Conservation (phyloP, 768 basidiomycete genomes). For the Saitozyma podzolica region DNA sequence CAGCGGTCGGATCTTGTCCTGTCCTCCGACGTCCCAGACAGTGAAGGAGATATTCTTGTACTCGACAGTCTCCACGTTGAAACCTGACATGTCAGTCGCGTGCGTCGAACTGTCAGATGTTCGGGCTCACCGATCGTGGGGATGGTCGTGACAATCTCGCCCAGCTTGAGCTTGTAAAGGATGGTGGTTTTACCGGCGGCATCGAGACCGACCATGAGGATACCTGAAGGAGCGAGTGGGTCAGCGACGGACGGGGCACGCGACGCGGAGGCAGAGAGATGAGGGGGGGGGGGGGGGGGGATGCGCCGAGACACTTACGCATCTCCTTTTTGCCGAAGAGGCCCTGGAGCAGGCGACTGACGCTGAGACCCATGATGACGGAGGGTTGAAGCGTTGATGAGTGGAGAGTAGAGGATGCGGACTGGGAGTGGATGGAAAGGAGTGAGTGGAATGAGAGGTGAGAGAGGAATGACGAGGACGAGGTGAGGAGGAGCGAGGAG, state of each 20-base stretch:
- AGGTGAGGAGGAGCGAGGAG: too few relatives aligned
- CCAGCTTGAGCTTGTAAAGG: slow-evolving; percentile 98
- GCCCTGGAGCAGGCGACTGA: slow-evolving; percentile 65
- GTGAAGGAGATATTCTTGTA: slow-evolving; percentile 99
- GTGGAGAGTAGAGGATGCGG: too few relatives aligned
- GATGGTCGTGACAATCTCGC: slow-evolving; percentile 99
- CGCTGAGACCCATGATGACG: slow-evolving; percentile 55
- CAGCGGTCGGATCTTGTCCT: slow-evolving; percentile 99
- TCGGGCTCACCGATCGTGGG: slow-evolving; percentile 88
- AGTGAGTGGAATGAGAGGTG: too few relatives aligned
- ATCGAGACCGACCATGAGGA: slow-evolving; percentile 99
- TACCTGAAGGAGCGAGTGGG: slow-evolving; percentile 61
- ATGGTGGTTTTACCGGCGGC: slow-evolving; percentile 97
- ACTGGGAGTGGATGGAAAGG: too few relatives aligned
- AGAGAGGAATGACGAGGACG: too few relatives aligned
- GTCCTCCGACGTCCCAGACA: slow-evolving; percentile 99
- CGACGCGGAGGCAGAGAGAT: not conserved
- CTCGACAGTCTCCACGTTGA: slow-evolving; percentile 99
- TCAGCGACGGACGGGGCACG: not conserved
- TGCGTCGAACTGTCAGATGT: not conserved
- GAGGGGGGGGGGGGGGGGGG: too few relatives aligned
- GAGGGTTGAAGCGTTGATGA: not conserved
- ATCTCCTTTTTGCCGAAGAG: slow-evolving; percentile 99
- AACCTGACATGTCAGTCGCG: slow-evolving; percentile 62
- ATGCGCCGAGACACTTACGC: slow-evolving; percentile 66